Base-by-base conservation (phyloP, 164 flowering plant species). In the Sedum album region DNA sequence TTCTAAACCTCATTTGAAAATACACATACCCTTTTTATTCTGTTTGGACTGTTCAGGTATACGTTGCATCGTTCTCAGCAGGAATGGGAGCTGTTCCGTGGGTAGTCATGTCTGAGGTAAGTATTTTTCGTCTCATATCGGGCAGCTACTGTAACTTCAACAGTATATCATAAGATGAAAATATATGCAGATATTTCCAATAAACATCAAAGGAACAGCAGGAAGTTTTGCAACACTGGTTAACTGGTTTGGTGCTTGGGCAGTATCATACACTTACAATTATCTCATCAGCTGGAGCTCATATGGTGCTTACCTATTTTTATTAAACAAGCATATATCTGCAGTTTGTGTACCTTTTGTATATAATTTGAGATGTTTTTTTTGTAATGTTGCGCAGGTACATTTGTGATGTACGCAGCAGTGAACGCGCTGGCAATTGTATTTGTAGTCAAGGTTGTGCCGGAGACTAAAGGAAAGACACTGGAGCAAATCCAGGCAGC, bases 161-260 rank as follows among this genome's bases (percentile, higher is more conserved):
- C 62, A 36, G 21, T 2, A 63, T 6, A 33, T n/a, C n/a, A 23
- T 18, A 3, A 1, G 15, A 28, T n/a, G 46, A 6, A 28, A 11
- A 11, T 26, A 11, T 57, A 2, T 65, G 30, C 48, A 65, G 67
- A 65, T 65, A 65, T 65, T 65, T 21, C 67, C 67, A 7, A 65
- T 65, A 36, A 36, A 65, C 13, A 13, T 65, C 21, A 33, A 65
- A 65, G 67, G 67, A n/a, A 41, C 28, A 35, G 67, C 67, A 35
- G 67, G 67, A 73, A 86, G 98, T 77, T 65, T 89, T 14, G 90
- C 92, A 65, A 88, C 94, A 33, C 73, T 93, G 28, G 86, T 85
- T 48, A 85, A 85, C 74, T 93, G 98, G 98, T 83, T 85, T 57
- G 88, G 88, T 21, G 87, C 98, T 31, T 91, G 98, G 97, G 79